A percentile compares a stretch with the other conserved stretches of the same genome.
Conservation (phyloP, 345 rosid genomes). For the Syzygium oleosum region DNA sequence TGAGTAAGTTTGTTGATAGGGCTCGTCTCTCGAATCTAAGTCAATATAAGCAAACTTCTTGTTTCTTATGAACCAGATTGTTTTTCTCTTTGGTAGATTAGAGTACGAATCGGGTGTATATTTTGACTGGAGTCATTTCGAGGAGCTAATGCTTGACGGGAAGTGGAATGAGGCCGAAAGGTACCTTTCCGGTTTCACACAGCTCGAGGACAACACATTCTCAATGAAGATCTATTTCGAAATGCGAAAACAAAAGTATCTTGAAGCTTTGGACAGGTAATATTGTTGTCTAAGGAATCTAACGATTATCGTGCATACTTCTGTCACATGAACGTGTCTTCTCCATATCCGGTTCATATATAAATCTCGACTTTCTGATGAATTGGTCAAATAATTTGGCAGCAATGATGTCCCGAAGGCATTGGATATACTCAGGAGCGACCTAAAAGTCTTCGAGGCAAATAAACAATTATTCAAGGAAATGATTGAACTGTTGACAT, state of each 20-base stretch:
- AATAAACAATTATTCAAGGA: neutral
- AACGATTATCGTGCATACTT: neutral
- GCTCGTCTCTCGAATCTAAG: too few species aligned
- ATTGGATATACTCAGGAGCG: neutral
- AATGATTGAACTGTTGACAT: neutral
- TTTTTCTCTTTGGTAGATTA: slow-evolving; percentile 13
- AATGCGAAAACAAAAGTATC: slow-evolving; percentile 39
- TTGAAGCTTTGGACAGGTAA: slow-evolving; percentile 6
- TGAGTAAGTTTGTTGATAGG: too few species aligned
- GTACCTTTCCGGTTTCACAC: slow-evolving; percentile 52
- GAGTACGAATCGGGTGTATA: slow-evolving; percentile 17
- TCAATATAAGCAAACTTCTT: neutral
- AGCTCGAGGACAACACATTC: slow-evolving; percentile 29
- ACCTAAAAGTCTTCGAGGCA: neutral
- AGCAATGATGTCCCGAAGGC: neutral
- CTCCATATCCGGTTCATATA: neutral
- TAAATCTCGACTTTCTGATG: neutral
- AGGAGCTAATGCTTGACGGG: slow-evolving; percentile 17
- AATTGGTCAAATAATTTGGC: neutral
- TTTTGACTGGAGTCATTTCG: slow-evolving; percentile 28
- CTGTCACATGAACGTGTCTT: neutral
- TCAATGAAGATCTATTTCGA: slow-evolving; percentile 43
- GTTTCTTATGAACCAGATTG: neutral
- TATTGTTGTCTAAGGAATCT: neutral
- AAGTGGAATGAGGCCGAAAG: slow-evolving; percentile 51